Conservation (phyloP, 305 asterid genomes). For the Fraxinus albicans region DNA sequence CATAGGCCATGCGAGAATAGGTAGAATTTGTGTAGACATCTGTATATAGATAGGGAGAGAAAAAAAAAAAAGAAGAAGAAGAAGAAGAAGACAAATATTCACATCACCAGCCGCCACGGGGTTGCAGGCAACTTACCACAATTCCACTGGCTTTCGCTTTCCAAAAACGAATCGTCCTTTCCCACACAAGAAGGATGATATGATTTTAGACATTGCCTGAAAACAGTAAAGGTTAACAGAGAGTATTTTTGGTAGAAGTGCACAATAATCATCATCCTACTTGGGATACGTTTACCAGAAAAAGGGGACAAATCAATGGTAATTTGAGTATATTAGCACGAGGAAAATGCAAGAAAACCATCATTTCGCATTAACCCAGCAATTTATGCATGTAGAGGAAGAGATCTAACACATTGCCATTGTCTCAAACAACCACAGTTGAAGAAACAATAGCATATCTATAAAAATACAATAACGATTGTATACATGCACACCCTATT, state of each 20-base stretch:
- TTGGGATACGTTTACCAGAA: not conserved
- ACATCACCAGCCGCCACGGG: not conserved
- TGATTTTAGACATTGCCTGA: constrained; percentile 77
- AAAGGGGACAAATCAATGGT: not conserved
- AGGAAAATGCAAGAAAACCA: not conserved
- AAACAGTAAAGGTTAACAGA: constrained; percentile 16
- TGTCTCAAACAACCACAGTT: not conserved
- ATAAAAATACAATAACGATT: not conserved
- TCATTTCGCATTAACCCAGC: constrained; percentile 6
- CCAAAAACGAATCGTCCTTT: constrained; percentile 49
- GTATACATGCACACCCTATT: not conserved
- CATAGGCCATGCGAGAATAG: not conserved
- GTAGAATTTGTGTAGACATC: not conserved
- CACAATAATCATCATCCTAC: constrained; percentile 1
- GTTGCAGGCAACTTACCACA: constrained; percentile 56
- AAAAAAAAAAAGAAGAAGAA: too few species aligned
- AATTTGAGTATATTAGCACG: not conserved
- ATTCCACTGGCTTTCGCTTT: constrained; percentile 42
- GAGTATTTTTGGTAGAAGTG: not conserved
- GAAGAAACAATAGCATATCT: not conserved
- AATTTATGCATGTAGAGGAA: constrained; percentile 5
- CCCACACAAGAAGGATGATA: constrained; percentile 65
- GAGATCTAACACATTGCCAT: not conserved
- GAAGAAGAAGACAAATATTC: not conserved
- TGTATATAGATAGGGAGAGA: not conserved